A percentile compares a stretch with the other conserved stretches of the same genome.
These are phyloP conservation scores for Dipteronia sinensis DNA, from an alignment of 345 rosid species.

Conservation along the genomic window DNA sequence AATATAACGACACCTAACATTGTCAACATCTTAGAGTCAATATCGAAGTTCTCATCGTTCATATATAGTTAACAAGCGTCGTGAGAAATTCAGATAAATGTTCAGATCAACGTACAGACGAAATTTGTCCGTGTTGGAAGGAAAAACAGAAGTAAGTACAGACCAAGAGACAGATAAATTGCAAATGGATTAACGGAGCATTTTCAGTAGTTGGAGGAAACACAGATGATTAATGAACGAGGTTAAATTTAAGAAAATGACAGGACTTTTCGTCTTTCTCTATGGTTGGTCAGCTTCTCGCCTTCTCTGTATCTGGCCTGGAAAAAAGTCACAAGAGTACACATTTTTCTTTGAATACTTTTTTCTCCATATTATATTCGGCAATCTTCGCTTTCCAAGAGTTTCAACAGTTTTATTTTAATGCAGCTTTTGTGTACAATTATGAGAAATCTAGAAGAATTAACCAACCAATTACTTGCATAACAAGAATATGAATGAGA, in stretches of 20 bases:
- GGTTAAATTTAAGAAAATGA: neutral
- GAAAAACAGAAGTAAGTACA: neutral
- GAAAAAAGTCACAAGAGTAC: neutral
- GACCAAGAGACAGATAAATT: neutral
- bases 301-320: slow-evolving; percentile 22
- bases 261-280: neutral
- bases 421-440: neutral
- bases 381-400: neutral
- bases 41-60: neutral
- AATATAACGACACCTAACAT: neutral
- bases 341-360: neutral
- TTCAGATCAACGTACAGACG: neutral
- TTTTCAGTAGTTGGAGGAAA: no score
- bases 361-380: neutral
- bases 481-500: slow-evolving; percentile 22
- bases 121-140: neutral
- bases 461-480: slow-evolving; percentile 16
- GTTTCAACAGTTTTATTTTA: neutral
- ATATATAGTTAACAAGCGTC: neutral
- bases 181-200: neutral
- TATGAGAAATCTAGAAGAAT: neutral
- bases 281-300: slow-evolving; percentile 9
- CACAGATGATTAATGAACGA: neutral
- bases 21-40: neutral
- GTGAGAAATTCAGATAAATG: neutral